Conservation (phyloP, 768 basidiomycete genomes). For the Psilocybe cyanescens region DNA sequence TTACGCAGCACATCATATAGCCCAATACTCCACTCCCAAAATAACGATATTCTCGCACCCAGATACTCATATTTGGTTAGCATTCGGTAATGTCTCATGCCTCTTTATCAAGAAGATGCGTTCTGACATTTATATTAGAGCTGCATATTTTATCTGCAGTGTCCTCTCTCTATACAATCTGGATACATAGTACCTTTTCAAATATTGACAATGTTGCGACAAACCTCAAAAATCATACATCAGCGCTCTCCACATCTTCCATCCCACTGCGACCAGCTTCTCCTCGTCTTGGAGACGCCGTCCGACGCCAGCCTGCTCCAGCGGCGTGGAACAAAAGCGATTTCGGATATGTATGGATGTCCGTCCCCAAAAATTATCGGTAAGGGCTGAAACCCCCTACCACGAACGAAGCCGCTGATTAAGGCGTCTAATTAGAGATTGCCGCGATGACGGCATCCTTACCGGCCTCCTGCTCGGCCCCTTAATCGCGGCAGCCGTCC, state of each 20-base stretch:
- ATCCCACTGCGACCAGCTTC: constrained; percentile 38
- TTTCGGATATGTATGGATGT: constrained; percentile 87
- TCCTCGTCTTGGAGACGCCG: constrained; percentile 45
- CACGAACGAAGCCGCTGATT: no score
- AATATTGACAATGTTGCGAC: constrained; percentile 20
- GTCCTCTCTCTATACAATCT: constrained; percentile 64
- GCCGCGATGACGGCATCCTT: constrained; percentile 82
- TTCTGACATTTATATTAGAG: constrained; percentile 42
- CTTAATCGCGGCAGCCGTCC: constrained; percentile 71
- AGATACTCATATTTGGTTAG: constrained; percentile 46
- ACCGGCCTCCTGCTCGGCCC: constrained; percentile 87
- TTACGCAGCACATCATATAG: constrained; percentile 56
- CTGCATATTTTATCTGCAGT: constrained; percentile 55
- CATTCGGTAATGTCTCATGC: constrained; percentile 46
- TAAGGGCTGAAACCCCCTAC: constrained; percentile 29
- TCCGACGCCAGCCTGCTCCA: constrained; percentile 39
- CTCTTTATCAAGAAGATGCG: not conserved
- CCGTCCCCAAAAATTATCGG: constrained; percentile 88
- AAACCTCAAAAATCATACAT: constrained; percentile 16
- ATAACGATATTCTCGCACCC: constrained; percentile 23
- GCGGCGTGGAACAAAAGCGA: constrained; percentile 45
- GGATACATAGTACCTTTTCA: constrained; percentile 59
- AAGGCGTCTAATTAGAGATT: constrained; percentile 51
- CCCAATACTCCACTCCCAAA: constrained; percentile 32
- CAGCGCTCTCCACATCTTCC: constrained; percentile 19